Percentiles rank a stretch among this genome's conserved stretches.
Conservation (phyloP, 441 rosid genomes). For the Sinapis alba region DNA sequence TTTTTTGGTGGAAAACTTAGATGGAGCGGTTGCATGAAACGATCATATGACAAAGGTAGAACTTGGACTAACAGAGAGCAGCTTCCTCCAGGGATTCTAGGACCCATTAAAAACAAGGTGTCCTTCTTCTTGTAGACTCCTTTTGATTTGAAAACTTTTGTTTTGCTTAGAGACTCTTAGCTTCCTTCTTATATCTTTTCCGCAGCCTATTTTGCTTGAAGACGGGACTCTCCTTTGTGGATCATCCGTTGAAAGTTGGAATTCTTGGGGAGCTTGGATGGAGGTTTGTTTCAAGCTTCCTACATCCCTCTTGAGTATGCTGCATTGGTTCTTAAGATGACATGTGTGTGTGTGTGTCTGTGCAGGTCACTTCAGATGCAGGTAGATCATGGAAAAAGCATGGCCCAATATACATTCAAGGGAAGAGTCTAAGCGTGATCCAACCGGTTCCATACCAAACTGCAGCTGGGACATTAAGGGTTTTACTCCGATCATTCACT, state of each 20-base stretch:
- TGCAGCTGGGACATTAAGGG: constrained; percentile 59
- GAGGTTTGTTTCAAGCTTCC: constrained; percentile 48
- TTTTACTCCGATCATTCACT: constrained; percentile 62
- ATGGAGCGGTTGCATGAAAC: constrained; percentile 95
- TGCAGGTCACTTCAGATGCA: constrained; percentile 67
- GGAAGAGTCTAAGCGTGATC: constrained; percentile 77
- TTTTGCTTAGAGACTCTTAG: neutral
- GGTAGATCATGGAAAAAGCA: constrained; percentile 81
- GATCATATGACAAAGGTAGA: constrained; percentile 76
- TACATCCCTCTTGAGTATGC: constrained; percentile 1
- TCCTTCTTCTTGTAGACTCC: constrained; percentile 9
- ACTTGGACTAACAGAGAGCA: constrained; percentile 86
- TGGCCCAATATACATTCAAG: constrained; percentile 75
- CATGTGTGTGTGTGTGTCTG: neutral
- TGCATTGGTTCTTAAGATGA: constrained; percentile 4
- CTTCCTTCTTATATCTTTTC: constrained; percentile 16
- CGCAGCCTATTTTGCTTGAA: constrained; percentile 78
- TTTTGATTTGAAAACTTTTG: neutral
- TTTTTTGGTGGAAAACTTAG: constrained; percentile 40
- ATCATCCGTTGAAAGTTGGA: constrained; percentile 94
- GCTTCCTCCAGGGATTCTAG: constrained; percentile 89
- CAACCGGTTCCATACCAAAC: constrained; percentile 87
- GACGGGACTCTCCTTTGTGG: constrained; percentile 79
- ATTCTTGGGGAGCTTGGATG: constrained; percentile 95
- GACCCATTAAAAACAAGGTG: constrained; percentile 94